Percentiles rank a stretch among this genome's conserved stretches.
These are phyloP conservation scores for Mortierella antarctica DNA, from an alignment of 192 early-diverging fungal species.

Conservation along the genomic window DNA sequence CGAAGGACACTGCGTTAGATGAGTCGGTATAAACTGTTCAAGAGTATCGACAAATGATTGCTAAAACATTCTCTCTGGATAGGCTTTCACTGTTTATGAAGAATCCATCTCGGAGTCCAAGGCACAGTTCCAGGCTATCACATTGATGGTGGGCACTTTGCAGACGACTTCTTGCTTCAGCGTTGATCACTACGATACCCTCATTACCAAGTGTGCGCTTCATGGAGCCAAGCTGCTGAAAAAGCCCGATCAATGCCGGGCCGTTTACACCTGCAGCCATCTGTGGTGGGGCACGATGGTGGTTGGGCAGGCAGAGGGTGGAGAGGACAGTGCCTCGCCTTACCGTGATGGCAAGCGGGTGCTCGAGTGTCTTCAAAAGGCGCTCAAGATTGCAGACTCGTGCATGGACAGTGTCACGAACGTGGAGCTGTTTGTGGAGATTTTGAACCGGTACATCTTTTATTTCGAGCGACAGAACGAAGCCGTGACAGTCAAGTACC, in stretches of 20 bases:
- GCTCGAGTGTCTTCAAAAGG: constrained; percentile 93
- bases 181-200: constrained; percentile 93
- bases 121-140: constrained; percentile 93
- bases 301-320: constrained; percentile 60
- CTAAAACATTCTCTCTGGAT: constrained; percentile 5
- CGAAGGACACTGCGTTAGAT: background rate
- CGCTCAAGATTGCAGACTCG: constrained; percentile 95
- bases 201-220: constrained; percentile 90
- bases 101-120: constrained; percentile 94
- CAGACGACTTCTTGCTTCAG: constrained; percentile 85
- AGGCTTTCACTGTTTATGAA: constrained; percentile 97
- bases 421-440: constrained; percentile 96
- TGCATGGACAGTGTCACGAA: constrained; percentile 92
- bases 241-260: constrained; percentile 94
- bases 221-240: constrained; percentile 92
- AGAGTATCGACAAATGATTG: background rate
- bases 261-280: constrained; percentile 84
- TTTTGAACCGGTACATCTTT: constrained; percentile 94
- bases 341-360: constrained; percentile 92
- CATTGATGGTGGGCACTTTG: constrained; percentile 87
- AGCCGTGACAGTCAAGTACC: constrained; percentile 89
- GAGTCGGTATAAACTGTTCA: background rate
- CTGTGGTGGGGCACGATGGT: constrained; percentile 88
- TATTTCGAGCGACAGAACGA: constrained; percentile 95
- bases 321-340: constrained; percentile 65